Percentiles rank a stretch among this genome's conserved stretches.
These are phyloP conservation scores for Vickermania spadyakhi DNA, from an alignment of 208 protist species.

Conservation along the genomic window DNA sequence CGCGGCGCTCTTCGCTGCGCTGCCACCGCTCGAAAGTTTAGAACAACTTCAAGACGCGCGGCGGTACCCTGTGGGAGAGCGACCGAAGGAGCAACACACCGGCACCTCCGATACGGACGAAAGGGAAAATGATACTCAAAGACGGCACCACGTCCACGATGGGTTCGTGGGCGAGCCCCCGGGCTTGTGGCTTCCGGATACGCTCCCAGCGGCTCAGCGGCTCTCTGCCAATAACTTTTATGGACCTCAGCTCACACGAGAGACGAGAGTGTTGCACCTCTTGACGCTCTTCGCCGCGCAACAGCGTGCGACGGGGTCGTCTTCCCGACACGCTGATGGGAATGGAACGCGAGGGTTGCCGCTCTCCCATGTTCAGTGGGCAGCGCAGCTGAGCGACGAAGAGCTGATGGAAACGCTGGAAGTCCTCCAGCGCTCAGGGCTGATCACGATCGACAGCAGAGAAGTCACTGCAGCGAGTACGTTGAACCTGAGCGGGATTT, in stretches of 20 bases:
- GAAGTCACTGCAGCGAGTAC: not conserved
- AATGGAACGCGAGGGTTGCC: not conserved
- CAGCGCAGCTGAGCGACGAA: not conserved
- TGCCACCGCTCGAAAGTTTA: slow-evolving; percentile 35
- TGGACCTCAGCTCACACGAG: slow-evolving; percentile 29
- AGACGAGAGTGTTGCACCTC: slow-evolving; percentile 47
- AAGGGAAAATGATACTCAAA: not conserved
- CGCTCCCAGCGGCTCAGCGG: not conserved
- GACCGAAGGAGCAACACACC: not conserved
- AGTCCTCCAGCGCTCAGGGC: not conserved
- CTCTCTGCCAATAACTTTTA: slow-evolving; percentile 41
- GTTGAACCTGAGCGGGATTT: too few relatives aligned
- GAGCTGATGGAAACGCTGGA: not conserved
- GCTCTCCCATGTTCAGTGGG: not conserved
- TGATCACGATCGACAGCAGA: not conserved
- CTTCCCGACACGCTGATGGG: not conserved
- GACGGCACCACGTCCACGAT: too few relatives aligned
- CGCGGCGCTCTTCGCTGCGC: slow-evolving; percentile 21
- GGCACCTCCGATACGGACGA: not conserved
- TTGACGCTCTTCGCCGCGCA: slow-evolving; percentile 32
- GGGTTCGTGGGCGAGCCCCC: not conserved
- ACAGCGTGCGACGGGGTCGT: not conserved
- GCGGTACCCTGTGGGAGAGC: not conserved
- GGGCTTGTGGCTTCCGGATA: not conserved
- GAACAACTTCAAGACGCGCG: slow-evolving; percentile 20